Percentiles rank a stretch among this genome's conserved stretches.
Conservation (phyloP, 2,329 filamentous ascomycete species). For the Sordariomycetes sp. region DNA sequence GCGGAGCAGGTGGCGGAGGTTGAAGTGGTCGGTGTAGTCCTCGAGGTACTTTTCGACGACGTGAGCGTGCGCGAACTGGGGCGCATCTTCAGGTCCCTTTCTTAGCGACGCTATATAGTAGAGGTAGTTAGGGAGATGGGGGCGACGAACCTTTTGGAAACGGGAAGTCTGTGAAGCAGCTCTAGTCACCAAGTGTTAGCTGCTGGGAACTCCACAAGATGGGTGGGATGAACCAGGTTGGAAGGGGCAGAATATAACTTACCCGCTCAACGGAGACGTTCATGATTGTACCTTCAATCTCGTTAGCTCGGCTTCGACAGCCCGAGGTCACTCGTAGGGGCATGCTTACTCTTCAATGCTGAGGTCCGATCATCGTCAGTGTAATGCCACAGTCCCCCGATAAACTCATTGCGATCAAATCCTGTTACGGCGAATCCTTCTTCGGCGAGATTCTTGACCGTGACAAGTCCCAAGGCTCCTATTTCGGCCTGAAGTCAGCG, state of each 20-base stretch:
- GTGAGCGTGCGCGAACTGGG: constrained; percentile 11
- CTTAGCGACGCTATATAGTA: background rate
- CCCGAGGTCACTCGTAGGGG: background rate
- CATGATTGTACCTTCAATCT: constrained; percentile 13
- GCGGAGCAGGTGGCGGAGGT: constrained; percentile 11
- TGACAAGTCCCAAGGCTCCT: constrained; percentile 22
- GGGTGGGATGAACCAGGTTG: background rate
- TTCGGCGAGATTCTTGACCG: constrained; percentile 27
- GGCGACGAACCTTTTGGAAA: constrained; percentile 11
- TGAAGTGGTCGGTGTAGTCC: constrained; percentile 18
- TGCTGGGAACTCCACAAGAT: background rate
- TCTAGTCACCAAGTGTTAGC: constrained; percentile 9
- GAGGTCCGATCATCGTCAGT: constrained; percentile 22
- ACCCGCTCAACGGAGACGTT: constrained; percentile 18
- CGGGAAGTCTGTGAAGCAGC: constrained; percentile 21
- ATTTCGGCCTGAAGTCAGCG: background rate
- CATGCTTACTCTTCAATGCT: constrained; percentile 18
- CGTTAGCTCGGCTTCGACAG: background rate
- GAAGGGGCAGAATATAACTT: background rate
- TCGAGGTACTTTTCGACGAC: constrained; percentile 18
- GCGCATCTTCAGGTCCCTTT: constrained; percentile 6
- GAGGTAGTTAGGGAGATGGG: background rate
- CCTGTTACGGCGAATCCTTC: constrained; percentile 28
- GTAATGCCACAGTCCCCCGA: constrained; percentile 30
- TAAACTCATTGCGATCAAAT: constrained; percentile 24